These are phyloP conservation scores for Acacia melanoxylon DNA, from an alignment of 306 rosid species.

Conservation along the genomic window DNA sequence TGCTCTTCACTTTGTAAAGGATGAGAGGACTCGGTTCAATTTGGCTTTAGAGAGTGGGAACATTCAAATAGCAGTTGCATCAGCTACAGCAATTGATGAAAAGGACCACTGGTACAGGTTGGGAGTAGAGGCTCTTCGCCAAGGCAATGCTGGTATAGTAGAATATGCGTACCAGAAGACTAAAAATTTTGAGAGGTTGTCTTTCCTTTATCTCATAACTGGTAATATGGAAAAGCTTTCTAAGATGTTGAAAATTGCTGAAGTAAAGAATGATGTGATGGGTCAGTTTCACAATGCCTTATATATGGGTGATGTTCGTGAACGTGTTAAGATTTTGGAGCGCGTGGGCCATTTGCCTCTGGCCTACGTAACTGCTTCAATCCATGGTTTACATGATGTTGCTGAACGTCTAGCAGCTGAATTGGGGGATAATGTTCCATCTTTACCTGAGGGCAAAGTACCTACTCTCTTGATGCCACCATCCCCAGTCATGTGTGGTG, in stretches of 20 bases:
- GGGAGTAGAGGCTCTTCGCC: slow-evolving; percentile 98
- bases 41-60: slow-evolving; percentile 96
- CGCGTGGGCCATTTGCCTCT: slow-evolving; percentile 87
- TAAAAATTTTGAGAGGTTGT: slow-evolving; percentile 86
- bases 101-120: slow-evolving; percentile 92
- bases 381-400: slow-evolving; percentile 81
- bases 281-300: slow-evolving; percentile 96
- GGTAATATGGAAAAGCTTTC: slow-evolving; percentile 84
- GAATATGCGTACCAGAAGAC: slow-evolving; percentile 98
- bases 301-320: slow-evolving; percentile 81
- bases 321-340: slow-evolving; percentile 94
- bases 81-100: slow-evolving; percentile 95
- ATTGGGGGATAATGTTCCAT: slow-evolving; percentile 79
- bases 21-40: slow-evolving; percentile 86
- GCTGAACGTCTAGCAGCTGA: slow-evolving; percentile 84
- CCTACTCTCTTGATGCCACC: slow-evolving; percentile 87
- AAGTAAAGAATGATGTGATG: slow-evolving; percentile 95
- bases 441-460: slow-evolving; percentile 71
- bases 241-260: slow-evolving; percentile 98
- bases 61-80: slow-evolving; percentile 90
- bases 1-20: slow-evolving; percentile 97
- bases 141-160: slow-evolving; percentile 92
- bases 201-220: slow-evolving; percentile 88
- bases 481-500: slow-evolving; percentile 66
- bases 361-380: slow-evolving; percentile 79